A percentile compares a stretch with the other conserved stretches of the same genome.
These are phyloP conservation scores for Chiua virens DNA, from an alignment of 768 basidiomycete species.

Conservation along the genomic window DNA sequence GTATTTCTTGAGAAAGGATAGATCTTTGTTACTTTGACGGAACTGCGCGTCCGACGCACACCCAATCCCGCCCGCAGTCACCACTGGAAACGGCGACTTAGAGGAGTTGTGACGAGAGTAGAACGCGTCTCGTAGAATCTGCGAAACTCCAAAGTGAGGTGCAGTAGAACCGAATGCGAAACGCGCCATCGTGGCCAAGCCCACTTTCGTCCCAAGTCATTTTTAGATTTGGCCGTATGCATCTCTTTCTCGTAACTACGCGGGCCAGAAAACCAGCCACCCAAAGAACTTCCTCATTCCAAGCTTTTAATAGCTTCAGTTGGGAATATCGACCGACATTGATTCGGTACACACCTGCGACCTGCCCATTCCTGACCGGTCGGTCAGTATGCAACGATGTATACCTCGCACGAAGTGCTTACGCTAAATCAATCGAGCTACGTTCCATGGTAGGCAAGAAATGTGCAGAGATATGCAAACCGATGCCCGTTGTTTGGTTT, in stretches of 20 bases:
- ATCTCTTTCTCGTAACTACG: slow-evolving; percentile 80
- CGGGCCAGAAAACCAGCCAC: slow-evolving; percentile 82
- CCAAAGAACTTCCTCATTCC: slow-evolving; percentile 88
- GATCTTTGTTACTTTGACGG: slow-evolving; percentile 1
- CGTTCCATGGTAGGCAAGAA: slow-evolving; percentile 97
- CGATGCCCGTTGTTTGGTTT: slow-evolving; percentile 82
- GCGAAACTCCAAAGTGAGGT: slow-evolving; percentile 30
- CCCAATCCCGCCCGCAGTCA: slow-evolving; percentile 8
- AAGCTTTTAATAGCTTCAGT: slow-evolving; percentile 44
- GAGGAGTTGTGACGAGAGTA: slow-evolving; percentile 2
- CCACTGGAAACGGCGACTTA: slow-evolving; percentile 13
- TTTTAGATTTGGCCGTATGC: background rate
- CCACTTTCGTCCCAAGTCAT: slow-evolving; percentile 19
- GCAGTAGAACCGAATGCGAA: slow-evolving; percentile 56
- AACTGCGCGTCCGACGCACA: background rate
- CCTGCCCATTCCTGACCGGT: slow-evolving; percentile 70
- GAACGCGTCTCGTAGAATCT: slow-evolving; percentile 13
- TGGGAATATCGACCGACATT: no score
- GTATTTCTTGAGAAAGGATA: slow-evolving; percentile 8
- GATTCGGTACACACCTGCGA: slow-evolving; percentile 52
- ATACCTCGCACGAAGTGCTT: slow-evolving; percentile 23
- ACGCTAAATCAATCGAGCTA: slow-evolving; percentile 88
- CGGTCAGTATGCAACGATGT: background rate
- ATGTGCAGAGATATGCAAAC: slow-evolving; percentile 64
- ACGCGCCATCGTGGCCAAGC: slow-evolving; percentile 76